Evolutionary conservation across 2,329 filamentous ascomycete species (phyloP), one percentile per base, ranked within the genome.

Genomic region (Botrytis pseudocinerea): DNA sequence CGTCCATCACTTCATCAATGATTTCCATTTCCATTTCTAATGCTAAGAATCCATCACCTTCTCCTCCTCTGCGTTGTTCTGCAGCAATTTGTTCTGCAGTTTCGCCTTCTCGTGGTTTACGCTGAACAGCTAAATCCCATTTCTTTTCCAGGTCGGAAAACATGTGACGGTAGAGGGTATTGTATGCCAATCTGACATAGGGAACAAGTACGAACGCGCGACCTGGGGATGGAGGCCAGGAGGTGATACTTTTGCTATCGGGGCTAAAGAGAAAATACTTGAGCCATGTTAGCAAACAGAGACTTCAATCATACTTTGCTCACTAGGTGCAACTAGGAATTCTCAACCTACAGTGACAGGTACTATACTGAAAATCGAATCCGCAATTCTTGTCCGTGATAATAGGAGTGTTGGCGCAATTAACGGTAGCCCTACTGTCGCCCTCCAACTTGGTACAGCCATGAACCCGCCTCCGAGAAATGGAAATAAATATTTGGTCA

Each of bases 321-420:
- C 2, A 57, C 28, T 57, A 28, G n/a, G 7, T 18, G 51, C 51
- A 57, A 32, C 51, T 57, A 9, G 14, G n/a, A 9, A 28, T 57
- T 28, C 6, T 18, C 6, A 18, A 74, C 79, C 75, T 78, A 81
- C 80, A 57, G 76, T 72, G 46, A 83, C 79, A 42, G 83, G 79
- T 12, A 82, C 73, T 25, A 83, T 68, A 2, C 82, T 74, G 71
- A 80, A 80, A 5, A 76, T 70, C 60, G 74, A 74, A 66, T 93
- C 91, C 44, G 88, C 87, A 65, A 91, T 84, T 2, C 84, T 86
- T 40, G 91, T 89, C 48, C 92, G 85, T 32, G 91, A 91, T n/a
- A 92, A 85, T 18, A 94, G 85, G 14, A 95, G 84, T 2, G 89
- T 85, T 18, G 91, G 85, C 0, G 90, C 91, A 73, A 95, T 92